Base-by-base conservation (phyloP, 345 rosid genomes). In the Anastatica hierochuntica region DNA sequence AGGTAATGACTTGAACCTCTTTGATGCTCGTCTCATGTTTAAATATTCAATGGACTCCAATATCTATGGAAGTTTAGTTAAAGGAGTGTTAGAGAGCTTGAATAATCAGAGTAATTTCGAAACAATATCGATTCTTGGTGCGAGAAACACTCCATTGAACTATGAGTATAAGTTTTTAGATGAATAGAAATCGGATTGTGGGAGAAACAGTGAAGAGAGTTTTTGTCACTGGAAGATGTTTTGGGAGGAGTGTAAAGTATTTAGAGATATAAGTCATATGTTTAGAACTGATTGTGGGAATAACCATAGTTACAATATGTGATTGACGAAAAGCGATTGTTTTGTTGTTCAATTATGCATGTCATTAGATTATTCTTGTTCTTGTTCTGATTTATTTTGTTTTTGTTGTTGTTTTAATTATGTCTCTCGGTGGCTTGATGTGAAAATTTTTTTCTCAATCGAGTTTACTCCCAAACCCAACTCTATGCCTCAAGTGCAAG, bases 121-220 rank as follows among this genome's bases (percentile, higher is more conserved):
- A 56, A 77, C 78, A 6, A 58, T 90, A 55, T 79, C 83, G 26
- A 56, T 87, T 48, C 53, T 90, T 66, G 92, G 76, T 53, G 49
- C 82, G 13, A 73, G 75, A 13, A 51, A 60, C 33, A 63, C 46
- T 66, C 67, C 66, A 60, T 65, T 59, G 30, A 71, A 76, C 47
- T 86, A 80, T 58, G 72, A 68, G 49, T 84, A 74, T 15, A 70
- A 66, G 54, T 77, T 87, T 77, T 43, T 75, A 18, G 65, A 71
- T 10, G 23, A 61, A 40, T 74, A 67, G 8, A 62, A 42, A 20
- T 74, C 49, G 13, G 57, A 43, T 55, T 70, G 65, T 0, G 74
- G 78, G 17, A 15, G 11, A 5, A 56, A 54, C 60, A 36, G 34
- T 41, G 77, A 19, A 16, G 78, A 68, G 46, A 77, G 62, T n/a